Conservation (phyloP, 768 basidiomycete species). For the Kwoniella europaea region DNA sequence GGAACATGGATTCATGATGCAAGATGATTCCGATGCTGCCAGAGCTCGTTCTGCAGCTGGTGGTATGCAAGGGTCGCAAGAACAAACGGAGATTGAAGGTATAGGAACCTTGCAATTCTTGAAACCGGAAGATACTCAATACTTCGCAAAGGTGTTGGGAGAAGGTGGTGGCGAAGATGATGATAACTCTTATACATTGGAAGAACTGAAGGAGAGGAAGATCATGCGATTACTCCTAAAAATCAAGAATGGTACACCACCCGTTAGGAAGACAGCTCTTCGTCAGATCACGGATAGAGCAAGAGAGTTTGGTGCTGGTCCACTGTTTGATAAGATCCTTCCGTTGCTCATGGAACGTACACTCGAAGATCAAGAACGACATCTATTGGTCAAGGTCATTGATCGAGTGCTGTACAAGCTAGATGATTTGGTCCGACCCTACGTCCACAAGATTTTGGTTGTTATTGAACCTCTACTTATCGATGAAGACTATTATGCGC, state of each 20-base stretch:
- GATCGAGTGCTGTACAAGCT: constrained; percentile 98
- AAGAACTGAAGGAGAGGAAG: constrained; percentile 99
- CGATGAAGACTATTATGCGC: constrained; percentile 81
- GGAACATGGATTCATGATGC: constrained; percentile 90
- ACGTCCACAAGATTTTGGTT: constrained; percentile 98
- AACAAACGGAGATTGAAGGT: constrained; percentile 97
- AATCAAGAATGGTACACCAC: constrained; percentile 99
- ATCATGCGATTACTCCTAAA: constrained; percentile 97
- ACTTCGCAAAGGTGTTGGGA: constrained; percentile 84
- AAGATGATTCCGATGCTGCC: constrained; percentile 84
- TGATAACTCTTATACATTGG: constrained; percentile 86
- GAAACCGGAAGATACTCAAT: constrained; percentile 96
- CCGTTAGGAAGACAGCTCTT: constrained; percentile 95
- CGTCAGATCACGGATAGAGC: constrained; percentile 99
- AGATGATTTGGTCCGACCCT: constrained; percentile 96
- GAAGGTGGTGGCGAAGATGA: constrained; percentile 71
- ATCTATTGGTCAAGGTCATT: constrained; percentile 97
- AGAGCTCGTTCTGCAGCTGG: constrained; percentile 86
- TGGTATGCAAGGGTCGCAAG: constrained; percentile 75
- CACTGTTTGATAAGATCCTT: constrained; percentile 97
- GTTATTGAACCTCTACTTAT: constrained; percentile 99
- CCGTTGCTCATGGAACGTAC: constrained; percentile 85
- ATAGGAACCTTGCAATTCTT: constrained; percentile 97
- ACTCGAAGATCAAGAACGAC: constrained; percentile 96
- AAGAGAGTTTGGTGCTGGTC: constrained; percentile 96